Base-by-base conservation (phyloP, 2,329 filamentous ascomycete species). In the Sporothrix humicola region DNA sequence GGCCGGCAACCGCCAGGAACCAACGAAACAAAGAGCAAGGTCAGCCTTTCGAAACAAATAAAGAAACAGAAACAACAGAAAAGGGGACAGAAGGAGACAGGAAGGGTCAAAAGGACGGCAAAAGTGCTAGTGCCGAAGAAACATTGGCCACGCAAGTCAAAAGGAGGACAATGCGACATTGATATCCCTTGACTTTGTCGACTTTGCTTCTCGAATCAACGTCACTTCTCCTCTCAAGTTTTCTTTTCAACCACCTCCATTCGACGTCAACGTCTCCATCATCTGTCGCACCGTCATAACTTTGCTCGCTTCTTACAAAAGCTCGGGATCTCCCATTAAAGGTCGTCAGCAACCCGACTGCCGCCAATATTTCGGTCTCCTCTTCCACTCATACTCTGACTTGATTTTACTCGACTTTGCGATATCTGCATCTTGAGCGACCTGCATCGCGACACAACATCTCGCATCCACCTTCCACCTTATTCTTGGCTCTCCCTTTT, bases 1-100 rank as follows among this genome's bases (percentile, higher is more conserved):
- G 42, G 15, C 42, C 61, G 23, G 13, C 65, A 68, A 26, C 65
- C 23, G 23, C 23, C 66, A 37, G 48, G 66, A 69, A 50, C 69
- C 69, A 50, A 65, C 56, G 69, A 63, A 65, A 65, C 69, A 72
- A 63, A 63, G 69, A 72, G 31, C 23, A 63, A 46, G 44, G 69
- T 15, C 69, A n/a, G 3, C 58, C 26, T 54, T 44, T 65, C 12
- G 71, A 66, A 72, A 72, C 59, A 72, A 52, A 48, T 15, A 70
- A 46, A 58, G 42, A 71, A 61, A 71, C 42, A 42, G 52, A 46
- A 63, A 59, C 50, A 71, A 37, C 2, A 37, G 31, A 52, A 61
- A 58, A 26, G 23, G 42, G 54, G 54, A 71, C 31, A 37, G 31
- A 37, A 7, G 31, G 31, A 37, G 31, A 37, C 31, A 37, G 31